Base-by-base conservation (phyloP, 192 early-diverging fungal genomes). In the Backusella tarrabulga region DNA sequence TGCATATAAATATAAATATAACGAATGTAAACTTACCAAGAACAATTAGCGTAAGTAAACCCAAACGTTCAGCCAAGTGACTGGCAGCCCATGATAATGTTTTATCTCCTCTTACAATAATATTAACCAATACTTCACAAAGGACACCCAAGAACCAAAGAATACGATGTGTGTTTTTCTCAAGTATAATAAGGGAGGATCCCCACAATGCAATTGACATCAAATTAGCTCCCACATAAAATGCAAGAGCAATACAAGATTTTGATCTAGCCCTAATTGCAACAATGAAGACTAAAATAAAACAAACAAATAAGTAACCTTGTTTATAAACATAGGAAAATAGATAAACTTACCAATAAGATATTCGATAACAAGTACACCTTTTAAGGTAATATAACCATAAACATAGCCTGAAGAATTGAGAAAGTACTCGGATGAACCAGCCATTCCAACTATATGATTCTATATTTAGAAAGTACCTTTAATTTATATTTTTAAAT, bases 21-120 rank as follows among this genome's bases (percentile, higher is more conserved):
- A 56, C 11, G 1, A 56, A 21, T 1, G 8, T 56, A 74, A 76
- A 73, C 81, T 80, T 78, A 41, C 84, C 85, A 3, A 87, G 76
- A 8, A 87, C 86, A 77, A 87, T 85, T 21, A 87, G 69, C 3
- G 86, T 82, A 1, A 87, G 77, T 17, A 87, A 52, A 3, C 84
- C 86, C 17, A 87, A 79, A 7, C 86, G 82, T 23, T 87, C 86
- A 4, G 86, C 84, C 29, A 87, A 72, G 60, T 87, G 86, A 68
- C 86, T 85, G 4, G 84, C 86, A 19, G 86, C 86, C 83, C 83
- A 85, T 4, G 86, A 85, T 6, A 87, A 75, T 1, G 79, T 76
- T 12, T 83, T 85, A 60, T 83, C 75, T 11, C 76, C 68, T n/a
- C 79, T 68, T 23, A 87, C 81, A 21, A 81, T 70, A 21, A 87